phyloP scores from a whole-genome alignment of 1,139 yeast genomes.

The Kluyveromyces sp. region DNA sequence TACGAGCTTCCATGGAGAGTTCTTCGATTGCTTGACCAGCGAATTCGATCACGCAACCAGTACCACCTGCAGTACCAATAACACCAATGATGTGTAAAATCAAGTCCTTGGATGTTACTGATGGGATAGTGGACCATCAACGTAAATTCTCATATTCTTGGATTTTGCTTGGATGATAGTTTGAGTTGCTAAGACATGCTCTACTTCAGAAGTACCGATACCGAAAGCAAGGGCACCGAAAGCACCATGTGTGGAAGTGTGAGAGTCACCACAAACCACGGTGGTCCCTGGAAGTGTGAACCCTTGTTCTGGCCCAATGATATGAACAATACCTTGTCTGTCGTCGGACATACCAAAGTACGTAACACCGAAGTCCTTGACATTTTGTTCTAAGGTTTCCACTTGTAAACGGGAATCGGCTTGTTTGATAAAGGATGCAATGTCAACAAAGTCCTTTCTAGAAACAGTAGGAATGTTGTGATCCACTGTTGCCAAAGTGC shows the following conservation, averaged over 20 bases:
- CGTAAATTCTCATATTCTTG: slow-evolving; percentile 85
- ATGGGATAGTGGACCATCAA: slow-evolving; percentile 79
- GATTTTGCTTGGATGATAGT: slow-evolving; percentile 91
- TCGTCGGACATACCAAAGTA: slow-evolving; percentile 91
- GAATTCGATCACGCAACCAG: slow-evolving; percentile 93
- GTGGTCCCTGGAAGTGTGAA: slow-evolving; percentile 97
- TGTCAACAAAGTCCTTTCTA: slow-evolving; percentile 63
- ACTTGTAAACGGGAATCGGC: slow-evolving; percentile 90
- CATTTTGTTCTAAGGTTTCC: slow-evolving; percentile 85
- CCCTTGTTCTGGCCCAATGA: slow-evolving; percentile 98
- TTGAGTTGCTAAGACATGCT: slow-evolving; percentile 96
- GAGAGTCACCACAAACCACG: slow-evolving; percentile 97
- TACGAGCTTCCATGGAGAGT: slow-evolving; percentile 95
- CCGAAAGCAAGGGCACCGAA: slow-evolving; percentile 98
- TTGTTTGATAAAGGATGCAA: slow-evolving; percentile 79
- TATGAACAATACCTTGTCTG: slow-evolving; percentile 96
- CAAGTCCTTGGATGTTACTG: slow-evolving; percentile 92
- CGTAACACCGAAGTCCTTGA: slow-evolving; percentile 78
- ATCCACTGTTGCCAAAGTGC: slow-evolving; percentile 95
- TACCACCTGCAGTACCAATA: slow-evolving; percentile 99
- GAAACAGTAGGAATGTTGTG: slow-evolving; percentile 94
- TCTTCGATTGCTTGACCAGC: slow-evolving; percentile 90
- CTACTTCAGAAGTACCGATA: slow-evolving; percentile 98
- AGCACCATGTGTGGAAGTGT: slow-evolving; percentile 97
- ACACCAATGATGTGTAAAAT: slow-evolving; percentile 90